Conservation (phyloP, 2,329 filamentous ascomycete species). For the Leptodontidium sp. region DNA sequence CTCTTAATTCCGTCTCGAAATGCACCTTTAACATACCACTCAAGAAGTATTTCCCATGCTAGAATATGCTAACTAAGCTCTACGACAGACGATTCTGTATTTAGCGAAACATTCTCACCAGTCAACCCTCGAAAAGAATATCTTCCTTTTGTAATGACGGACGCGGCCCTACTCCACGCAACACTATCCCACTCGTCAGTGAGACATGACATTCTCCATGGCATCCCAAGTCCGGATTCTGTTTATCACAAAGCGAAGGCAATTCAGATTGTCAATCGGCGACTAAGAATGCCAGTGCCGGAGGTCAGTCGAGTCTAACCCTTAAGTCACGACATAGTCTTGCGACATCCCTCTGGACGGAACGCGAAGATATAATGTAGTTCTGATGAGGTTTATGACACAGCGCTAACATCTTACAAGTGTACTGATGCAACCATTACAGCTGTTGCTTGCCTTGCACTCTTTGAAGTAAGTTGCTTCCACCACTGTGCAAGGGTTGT, state of each 20-base stretch:
- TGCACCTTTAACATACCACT: too few relatives aligned
- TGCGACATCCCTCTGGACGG: neutral
- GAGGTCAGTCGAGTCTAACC: neutral
- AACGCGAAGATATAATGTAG: neutral
- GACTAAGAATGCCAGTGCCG: neutral
- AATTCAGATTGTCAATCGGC: constrained; percentile 11
- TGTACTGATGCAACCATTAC: constrained; percentile 8
- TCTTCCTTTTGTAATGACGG: constrained; percentile 13
- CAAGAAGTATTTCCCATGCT: neutral
- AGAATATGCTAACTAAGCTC: neutral
- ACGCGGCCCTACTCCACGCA: constrained; percentile 18
- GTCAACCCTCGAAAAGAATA: constrained; percentile 22
- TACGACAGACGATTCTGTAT: neutral
- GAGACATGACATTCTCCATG: constrained; percentile 4
- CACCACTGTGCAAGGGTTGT: too few relatives aligned
- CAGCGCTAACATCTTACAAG: neutral
- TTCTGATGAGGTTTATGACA: too few relatives aligned
- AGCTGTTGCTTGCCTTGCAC: constrained; percentile 13
- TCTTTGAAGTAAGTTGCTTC: constrained; percentile 13
- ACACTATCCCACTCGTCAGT: constrained; percentile 13
- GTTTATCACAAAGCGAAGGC: constrained; percentile 18
- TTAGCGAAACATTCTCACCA: constrained; percentile 13
- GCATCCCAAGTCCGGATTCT: constrained; percentile 13
- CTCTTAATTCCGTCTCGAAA: too few relatives aligned
- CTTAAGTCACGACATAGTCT: too few relatives aligned